Evolutionary conservation across 305 asterid genomes (phyloP).

Genomic region (Fraxinus floribunda): DNA sequence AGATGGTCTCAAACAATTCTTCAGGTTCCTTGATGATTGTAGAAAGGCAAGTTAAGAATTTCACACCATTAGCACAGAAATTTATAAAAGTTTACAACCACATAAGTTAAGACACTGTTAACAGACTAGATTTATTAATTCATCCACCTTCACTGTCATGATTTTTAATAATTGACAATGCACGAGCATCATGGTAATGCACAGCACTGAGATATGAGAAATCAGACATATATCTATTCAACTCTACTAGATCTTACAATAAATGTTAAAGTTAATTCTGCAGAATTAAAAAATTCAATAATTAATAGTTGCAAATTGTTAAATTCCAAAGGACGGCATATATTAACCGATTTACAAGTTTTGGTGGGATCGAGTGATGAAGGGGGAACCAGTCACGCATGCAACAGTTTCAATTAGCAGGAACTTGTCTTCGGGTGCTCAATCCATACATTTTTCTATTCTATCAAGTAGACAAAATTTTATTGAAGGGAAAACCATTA

Average conservation of each 20-base stretch:
- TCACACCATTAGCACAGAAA: neutral
- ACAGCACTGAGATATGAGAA: neutral
- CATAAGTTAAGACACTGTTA: neutral
- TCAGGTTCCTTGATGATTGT: slow-evolving; percentile 63
- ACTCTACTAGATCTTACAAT: neutral
- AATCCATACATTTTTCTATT: neutral
- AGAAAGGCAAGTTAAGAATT: neutral
- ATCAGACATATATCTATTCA: neutral
- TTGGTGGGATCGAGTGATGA: neutral
- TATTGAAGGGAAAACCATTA: neutral
- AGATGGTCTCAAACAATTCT: slow-evolving; percentile 88
- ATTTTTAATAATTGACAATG: neutral
- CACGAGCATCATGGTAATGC: neutral
- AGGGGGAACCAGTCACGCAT: neutral
- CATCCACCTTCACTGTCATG: neutral
- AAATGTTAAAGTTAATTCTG: neutral
- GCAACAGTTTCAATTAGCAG: neutral
- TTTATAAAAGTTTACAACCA: neutral
- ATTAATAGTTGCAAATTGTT: neutral
- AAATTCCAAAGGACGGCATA: neutral
- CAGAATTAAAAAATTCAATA: neutral
- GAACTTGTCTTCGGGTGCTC: slow-evolving; percentile 1
- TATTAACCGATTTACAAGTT: neutral
- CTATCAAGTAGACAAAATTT: neutral
- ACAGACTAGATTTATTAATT: neutral